phyloP scores from a whole-genome alignment of 169 alveolate species.

The Babesia bovis region DNA sequence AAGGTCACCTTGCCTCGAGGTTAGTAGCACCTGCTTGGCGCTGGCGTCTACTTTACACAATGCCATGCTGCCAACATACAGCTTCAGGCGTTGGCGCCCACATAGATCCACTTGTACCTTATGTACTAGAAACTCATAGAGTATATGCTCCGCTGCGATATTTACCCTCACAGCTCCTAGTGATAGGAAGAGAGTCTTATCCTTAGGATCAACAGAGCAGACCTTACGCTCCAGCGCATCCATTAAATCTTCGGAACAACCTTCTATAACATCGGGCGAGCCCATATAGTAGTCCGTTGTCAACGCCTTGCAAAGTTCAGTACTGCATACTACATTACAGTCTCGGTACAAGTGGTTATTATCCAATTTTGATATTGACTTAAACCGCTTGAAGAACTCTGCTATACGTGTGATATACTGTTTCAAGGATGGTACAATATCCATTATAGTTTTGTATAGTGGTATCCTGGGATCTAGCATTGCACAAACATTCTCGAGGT shows the following conservation, averaged over 20 bases:
- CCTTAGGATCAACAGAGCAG: not conserved
- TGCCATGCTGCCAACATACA: slow-evolving; percentile 1
- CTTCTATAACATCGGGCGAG: slow-evolving; percentile 7
- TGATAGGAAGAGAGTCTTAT: slow-evolving; percentile 2
- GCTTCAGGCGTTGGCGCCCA: slow-evolving; percentile 13
- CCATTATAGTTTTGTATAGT: not conserved
- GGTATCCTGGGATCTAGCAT: not conserved
- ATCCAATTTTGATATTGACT: not conserved
- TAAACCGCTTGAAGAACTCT: not conserved
- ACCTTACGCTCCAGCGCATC: slow-evolving; percentile 16
- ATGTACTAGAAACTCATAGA: not conserved
- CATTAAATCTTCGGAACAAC: slow-evolving; percentile 4
- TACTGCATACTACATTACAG: not conserved
- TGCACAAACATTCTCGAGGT: not conserved
- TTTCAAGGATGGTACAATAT: not conserved
- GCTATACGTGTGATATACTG: not conserved
- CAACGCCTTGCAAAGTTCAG: not conserved
- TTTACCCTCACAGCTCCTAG: not conserved
- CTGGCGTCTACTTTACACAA: not conserved
- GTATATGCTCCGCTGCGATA: not conserved
- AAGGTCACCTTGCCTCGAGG: not conserved
- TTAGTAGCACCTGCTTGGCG: not conserved
- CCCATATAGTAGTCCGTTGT: slow-evolving; percentile 11
- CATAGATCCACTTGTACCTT: slow-evolving; percentile 12
- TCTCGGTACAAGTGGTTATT: not conserved